phyloP scores from a whole-genome alignment of 2,329 filamentous ascomycete species.

The Beauveria pseudobassiana region DNA sequence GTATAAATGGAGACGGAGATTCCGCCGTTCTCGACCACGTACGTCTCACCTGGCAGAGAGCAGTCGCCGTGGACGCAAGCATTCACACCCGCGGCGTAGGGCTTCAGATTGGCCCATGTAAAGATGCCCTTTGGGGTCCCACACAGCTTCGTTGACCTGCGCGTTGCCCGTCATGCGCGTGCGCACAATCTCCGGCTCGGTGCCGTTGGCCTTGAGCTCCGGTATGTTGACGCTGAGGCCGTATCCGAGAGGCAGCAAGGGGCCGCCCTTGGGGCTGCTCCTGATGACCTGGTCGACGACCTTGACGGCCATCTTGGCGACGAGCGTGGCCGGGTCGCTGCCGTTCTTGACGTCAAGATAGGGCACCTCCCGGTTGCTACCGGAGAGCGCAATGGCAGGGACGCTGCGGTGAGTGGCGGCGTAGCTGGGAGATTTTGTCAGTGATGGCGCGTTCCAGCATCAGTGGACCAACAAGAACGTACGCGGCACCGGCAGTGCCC shows the following conservation, averaged over 20 bases:
- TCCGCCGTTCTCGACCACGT: conserved; percentile 34
- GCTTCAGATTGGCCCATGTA: conserved; percentile 30
- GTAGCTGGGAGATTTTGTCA: conserved; percentile 27
- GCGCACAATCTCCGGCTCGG: conserved; percentile 36
- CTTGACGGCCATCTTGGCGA: conserved; percentile 33
- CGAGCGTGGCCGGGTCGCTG: conserved; percentile 37
- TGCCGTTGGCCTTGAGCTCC: conserved; percentile 31
- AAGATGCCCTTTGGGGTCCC: conserved; percentile 37
- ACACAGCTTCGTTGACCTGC: conserved; percentile 36
- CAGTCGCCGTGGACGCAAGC: conserved; percentile 45
- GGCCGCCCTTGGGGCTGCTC: conserved; percentile 23
- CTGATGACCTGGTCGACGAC: conserved; percentile 37
- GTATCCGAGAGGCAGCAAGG: conserved; percentile 40
- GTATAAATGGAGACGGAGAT: conserved; percentile 39
- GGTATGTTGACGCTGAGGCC: conserved; percentile 46
- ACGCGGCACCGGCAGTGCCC: conserved; percentile 40
- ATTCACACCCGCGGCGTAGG: conserved; percentile 34
- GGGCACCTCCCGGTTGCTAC: conserved; percentile 32
- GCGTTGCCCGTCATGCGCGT: conserved; percentile 42
- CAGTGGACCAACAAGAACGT: neutral
- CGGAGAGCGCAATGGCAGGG: conserved; percentile 42
- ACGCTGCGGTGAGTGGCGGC: conserved; percentile 40
- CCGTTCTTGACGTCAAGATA: conserved; percentile 31
- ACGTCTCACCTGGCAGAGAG: conserved; percentile 41
- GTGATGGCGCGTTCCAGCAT: neutral